Evolutionary conservation across 495 filamentous ascomycete species (phyloP), one percentile per base, ranked within the genome.

Genomic region (Polyplosphaeria fusca): DNA sequence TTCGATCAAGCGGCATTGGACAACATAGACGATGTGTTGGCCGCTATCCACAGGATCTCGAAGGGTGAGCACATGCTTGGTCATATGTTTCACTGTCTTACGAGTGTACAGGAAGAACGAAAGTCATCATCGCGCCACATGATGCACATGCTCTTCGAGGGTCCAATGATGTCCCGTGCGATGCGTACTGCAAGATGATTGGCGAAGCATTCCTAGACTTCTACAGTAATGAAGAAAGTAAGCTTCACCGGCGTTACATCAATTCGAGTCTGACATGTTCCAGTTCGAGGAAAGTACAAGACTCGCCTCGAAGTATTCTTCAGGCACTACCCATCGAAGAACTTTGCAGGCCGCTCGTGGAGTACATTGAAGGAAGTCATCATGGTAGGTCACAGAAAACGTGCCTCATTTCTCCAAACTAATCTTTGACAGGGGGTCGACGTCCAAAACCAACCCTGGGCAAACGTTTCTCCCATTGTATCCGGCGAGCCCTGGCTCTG

Each of bases 81-180:
- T 23, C 19, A 48, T 32, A 28, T 42, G 16, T 44, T 19, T 7
- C 16, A 9, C 18, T 27, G 28, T 16, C 37, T 58, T 25, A 52
- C 14, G 24, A 18, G 5, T 16, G 7, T 19, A 18, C 46, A 65
- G 62, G 62, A 14, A 47, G 53, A 43, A 28, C 55, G 42, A 65
- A 65, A 48, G 62, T 65, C 47, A 61, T 65, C 18, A 61, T 65
- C 13, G 57, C 53, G n/a, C 62, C 58, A 2, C 62, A 65, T 47
- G 53, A 65, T 43, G 52, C 58, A 7, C 57, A 65, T 51, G 48
- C 51, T 1, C 52, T 65, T 26, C 51, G 62, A 20, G 62, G 46
- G 14, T 25, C 46, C 1, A 65, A 65, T 23, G 35, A 53, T 16
- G 47, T 46, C 0, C 52, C 47, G 5, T 65, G 62, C 46, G 62